phyloP scores from a whole-genome alignment of 179 eudicot genomes.

The Nepenthes alata region DNA sequence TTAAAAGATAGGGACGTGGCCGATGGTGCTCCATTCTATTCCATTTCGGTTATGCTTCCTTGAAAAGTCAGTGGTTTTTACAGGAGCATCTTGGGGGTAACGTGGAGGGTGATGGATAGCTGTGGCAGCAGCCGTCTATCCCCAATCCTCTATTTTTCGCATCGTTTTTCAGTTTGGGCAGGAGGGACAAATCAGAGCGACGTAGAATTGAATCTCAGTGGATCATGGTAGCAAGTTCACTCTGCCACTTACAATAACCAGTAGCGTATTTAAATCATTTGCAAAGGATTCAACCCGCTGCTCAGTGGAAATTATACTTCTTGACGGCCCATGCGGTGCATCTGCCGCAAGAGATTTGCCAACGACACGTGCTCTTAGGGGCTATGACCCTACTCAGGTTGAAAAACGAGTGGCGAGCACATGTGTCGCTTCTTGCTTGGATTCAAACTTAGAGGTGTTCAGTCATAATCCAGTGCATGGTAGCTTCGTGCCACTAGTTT shows the following conservation, averaged over 20 bases:
- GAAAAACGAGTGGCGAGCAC: not conserved
- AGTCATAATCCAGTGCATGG: no score
- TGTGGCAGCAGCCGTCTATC: no score
- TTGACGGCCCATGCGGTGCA: not conserved
- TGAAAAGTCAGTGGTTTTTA: no score
- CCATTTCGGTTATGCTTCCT: no score
- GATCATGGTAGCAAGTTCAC: constrained; percentile 6
- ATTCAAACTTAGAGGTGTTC: not conserved
- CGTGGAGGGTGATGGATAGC: no score
- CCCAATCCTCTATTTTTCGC: no score
- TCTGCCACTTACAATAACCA: constrained; percentile 6
- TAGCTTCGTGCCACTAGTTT: constrained; percentile 21
- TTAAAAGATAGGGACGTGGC: no score
- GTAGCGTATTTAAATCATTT: constrained; percentile 3
- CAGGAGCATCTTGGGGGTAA: no score
- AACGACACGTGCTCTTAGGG: constrained; percentile 1
- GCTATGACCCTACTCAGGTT: constrained; percentile 1
- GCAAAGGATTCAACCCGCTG: not conserved
- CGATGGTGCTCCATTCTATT: no score
- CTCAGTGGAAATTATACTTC: not conserved
- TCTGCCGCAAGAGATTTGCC: not conserved
- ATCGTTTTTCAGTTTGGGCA: no score
- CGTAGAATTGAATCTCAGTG: constrained; percentile 2
- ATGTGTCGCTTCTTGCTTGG: not conserved
- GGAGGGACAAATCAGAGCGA: not conserved